Evolutionary conservation across 306 rosid genomes (phyloP).

Genomic region (Carpinus fangiana): DNA sequence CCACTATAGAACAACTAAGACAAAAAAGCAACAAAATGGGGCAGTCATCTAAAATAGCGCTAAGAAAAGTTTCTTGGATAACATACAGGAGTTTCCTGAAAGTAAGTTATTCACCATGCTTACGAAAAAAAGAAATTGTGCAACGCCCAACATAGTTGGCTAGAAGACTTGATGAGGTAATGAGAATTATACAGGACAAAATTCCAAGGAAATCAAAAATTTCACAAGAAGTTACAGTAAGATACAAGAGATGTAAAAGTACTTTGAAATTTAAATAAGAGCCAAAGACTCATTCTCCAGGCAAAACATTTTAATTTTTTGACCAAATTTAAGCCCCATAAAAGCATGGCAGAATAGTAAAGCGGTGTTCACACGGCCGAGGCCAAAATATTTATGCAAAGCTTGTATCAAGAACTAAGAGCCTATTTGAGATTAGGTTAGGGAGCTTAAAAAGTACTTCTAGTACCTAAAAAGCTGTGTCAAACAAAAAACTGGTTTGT

Average conservation of each 20-base stretch:
- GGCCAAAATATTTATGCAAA: neutral
- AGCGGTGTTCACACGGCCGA: neutral
- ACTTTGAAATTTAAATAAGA: conserved; percentile 6
- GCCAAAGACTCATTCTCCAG: neutral
- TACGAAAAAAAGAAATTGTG: neutral
- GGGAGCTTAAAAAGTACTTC: no score
- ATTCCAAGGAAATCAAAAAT: neutral
- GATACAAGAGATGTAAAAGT: neutral
- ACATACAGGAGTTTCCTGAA: neutral
- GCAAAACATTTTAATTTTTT: neutral
- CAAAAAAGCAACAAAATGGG: neutral
- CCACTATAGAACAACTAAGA: neutral
- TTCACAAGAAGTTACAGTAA: neutral
- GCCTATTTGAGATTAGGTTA: no score
- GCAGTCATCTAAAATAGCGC: neutral
- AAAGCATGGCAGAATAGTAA: neutral
- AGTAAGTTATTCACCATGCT: neutral
- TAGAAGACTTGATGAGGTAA: neutral
- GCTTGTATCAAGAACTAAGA: neutral
- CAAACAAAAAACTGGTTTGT: no score
- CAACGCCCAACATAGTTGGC: neutral
- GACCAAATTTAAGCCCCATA: neutral
- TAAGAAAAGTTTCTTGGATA: neutral
- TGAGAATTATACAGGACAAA: neutral
- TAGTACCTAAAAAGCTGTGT: no score